Base-by-base conservation (phyloP, 106 monocot species). In the Dioscorea alata region DNA sequence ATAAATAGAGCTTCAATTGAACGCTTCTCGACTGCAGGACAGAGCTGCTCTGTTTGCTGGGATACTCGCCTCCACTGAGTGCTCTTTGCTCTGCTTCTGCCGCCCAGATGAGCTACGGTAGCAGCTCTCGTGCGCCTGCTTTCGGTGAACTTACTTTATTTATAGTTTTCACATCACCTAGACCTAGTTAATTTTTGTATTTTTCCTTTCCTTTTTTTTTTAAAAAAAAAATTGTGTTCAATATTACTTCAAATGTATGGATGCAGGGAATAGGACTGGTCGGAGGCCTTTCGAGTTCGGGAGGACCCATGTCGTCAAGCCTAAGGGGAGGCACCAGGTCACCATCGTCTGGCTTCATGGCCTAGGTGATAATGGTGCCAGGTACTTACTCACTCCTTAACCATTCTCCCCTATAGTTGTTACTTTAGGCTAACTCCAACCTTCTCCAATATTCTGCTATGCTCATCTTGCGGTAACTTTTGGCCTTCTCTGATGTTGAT, bases 281-380 rank as follows among this genome's bases (percentile, higher is more conserved):
- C 49, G 72, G 3, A 79, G 70, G 75, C 48, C 71, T 31, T 59
- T 88, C 64, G 88, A 95, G 60, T 95, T 77, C 76, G 95, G 95
- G 48, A 88, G 95, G 66, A 95, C 95, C 51, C 88, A 91, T 84
- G 91, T 95, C 50, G 86, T 95, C 63, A 83, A 81, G 70, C 95
- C 95, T 25, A 95, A 88, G 71, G 95, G 91, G 33, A 81, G 71
- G 60, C 95, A 95, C 59, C 84, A 79, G 63, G 88, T 88, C 1
- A 95, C 95, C 16, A 74, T 95, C 57, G 86, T 95, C 23, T 95
- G 95, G 95, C 95, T 95, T 76, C 95, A 95, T 71, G 95, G 95
- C 34, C 64, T 95, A 23, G 91, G 95, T n/a, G 95, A 95, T 66
- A 88, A 88, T 66, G 95, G 95, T 54, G 81, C 85, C 18, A 95